Conservation (phyloP, 164 flowering plant species). For the Kingdonia uniflora region DNA sequence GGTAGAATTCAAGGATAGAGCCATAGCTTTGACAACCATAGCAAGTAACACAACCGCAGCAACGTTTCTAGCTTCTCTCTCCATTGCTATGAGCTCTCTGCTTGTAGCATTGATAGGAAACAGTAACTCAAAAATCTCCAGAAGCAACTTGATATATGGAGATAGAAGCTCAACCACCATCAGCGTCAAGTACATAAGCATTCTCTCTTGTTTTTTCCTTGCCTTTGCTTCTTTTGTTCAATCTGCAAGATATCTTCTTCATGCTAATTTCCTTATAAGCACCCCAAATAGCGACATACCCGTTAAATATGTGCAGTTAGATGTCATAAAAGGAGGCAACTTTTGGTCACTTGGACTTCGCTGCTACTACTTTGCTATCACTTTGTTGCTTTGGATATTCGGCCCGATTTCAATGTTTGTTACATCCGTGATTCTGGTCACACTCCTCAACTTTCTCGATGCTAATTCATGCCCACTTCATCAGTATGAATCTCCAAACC, state of each 20-base stretch:
- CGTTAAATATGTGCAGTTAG: conserved; percentile 21
- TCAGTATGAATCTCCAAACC: conserved; percentile 8
- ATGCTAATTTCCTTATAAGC: conserved; percentile 46
- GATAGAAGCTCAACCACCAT: conserved; percentile 28
- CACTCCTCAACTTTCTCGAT: conserved; percentile 18
- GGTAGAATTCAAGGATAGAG: conserved; percentile 25
- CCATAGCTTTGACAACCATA: no score
- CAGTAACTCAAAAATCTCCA: no score
- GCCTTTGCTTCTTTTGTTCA: conserved; percentile 50
- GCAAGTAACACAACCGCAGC: no score
- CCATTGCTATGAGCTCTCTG: no score
- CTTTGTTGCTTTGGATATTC: no score
- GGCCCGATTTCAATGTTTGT: not conserved
- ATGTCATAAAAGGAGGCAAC: conserved; percentile 31
- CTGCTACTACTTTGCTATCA: no score
- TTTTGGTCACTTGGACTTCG: conserved; percentile 14
- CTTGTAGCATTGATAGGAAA: no score
- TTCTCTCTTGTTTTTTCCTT: conserved; percentile 37
- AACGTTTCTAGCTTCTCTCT: no score
- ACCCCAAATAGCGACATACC: conserved; percentile 39
- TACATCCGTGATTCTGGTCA: no score
- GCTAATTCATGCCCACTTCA: conserved; percentile 24
- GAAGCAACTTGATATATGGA: conserved; percentile 30
- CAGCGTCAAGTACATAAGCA: conserved; percentile 35
- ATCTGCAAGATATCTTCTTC: conserved; percentile 33